Evolutionary conservation across 345 rosid genomes (phyloP).

Genomic region (Eucalyptus polyanthemos): DNA sequence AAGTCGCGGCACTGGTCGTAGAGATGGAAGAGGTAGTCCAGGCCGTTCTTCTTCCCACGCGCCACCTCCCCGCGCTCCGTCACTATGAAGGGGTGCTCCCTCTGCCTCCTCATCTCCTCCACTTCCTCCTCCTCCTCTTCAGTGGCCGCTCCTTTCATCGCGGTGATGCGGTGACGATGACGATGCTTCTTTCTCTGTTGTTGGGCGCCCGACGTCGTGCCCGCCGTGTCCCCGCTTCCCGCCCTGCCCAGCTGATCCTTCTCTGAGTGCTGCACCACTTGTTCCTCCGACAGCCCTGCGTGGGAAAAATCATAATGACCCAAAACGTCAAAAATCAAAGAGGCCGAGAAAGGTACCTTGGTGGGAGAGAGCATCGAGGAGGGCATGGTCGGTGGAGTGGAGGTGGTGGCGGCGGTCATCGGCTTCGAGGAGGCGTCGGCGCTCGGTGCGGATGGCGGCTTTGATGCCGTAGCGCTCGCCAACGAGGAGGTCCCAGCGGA

Average conservation of each 20-base stretch:
- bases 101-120: slow-evolving; percentile 57
- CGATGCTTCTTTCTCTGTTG: neutral
- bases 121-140: slow-evolving; percentile 18
- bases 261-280: slow-evolving; percentile 62
- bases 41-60: slow-evolving; percentile 98
- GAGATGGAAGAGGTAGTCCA: slow-evolving; percentile 94
- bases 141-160: slow-evolving; percentile 39
- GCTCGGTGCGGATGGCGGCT: slow-evolving; percentile 82
- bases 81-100: slow-evolving; percentile 98
- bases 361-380: slow-evolving; percentile 81
- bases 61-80: slow-evolving; percentile 99
- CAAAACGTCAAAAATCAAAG: neutral
- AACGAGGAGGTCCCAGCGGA: slow-evolving; percentile 82
- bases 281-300: slow-evolving; percentile 79
- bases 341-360: slow-evolving; percentile 37
- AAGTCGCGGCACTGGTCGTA: slow-evolving; percentile 97
- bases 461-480: slow-evolving; percentile 86
- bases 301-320: neutral
- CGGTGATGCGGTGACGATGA: neutral
- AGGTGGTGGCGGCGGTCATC: slow-evolving; percentile 37
- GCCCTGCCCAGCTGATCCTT: slow-evolving; percentile 39
- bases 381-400: slow-evolving; percentile 32
- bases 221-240: neutral
- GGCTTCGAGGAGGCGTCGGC: slow-evolving; percentile 56
- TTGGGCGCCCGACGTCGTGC: neutral